Evolutionary conservation across 306 rosid genomes (phyloP), one percentile per base, ranked within the genome.

Genomic region (Fagus sylvatica): DNA sequence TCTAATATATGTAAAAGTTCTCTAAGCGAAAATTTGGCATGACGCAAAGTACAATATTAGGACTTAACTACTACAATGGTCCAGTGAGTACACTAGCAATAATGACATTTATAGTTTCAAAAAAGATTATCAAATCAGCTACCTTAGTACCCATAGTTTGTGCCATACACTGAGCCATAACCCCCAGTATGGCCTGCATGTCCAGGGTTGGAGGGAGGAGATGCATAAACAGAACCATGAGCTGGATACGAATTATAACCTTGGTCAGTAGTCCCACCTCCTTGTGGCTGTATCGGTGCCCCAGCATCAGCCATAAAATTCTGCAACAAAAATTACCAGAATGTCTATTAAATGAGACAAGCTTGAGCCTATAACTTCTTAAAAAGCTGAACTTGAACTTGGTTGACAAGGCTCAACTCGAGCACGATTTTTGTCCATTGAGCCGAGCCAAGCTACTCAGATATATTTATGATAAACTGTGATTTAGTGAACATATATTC

Each of bases 291-390:
- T 28, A 79, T 75, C 36, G 84, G 83, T 53, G 89, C 92, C 8
- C 89, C 97, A 54, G 98, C 98, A 71, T 90, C 97, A 4, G 89
- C 99, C 96, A 93, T 96, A 80, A 96, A 96, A 87, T 93, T 96
- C 99, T 96, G 98, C 81, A 78, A 71, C 75, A 66, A 37, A 77
- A 15, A 12, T 60, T 71, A 82, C 16, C 46, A 78, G 69, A 69
- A 68, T 34, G 69, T 34, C 2, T 61, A 32, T 13, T 34, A 28
- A 61, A 61, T 33, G 42, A 37, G 28, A 7, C 43, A 64, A 34
- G 3, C 69, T 12, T 62, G n/a, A 32, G 39, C 37, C 13, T 46
- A 10, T 46, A 46, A 10, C 2, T 8, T 46, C 3, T 46, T 46
- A 46, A 46, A 46, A 15, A 33, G 6, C 41, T 32, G 9, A 61